Base-by-base conservation (phyloP, 768 basidiomycete genomes). In the Tylopilus vinaceipallidus region DNA sequence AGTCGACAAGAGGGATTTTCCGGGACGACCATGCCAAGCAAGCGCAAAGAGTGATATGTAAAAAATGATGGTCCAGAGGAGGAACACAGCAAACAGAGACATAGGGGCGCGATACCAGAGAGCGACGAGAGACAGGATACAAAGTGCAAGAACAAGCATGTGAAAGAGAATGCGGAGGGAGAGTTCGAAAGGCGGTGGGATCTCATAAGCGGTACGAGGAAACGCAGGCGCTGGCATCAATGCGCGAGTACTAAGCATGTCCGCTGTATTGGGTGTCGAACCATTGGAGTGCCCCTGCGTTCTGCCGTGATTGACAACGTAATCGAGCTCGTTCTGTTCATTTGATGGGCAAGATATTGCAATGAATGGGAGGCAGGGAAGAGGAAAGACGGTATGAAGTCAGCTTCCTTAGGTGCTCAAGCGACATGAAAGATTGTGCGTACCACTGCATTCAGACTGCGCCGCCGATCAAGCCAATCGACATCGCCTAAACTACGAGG, bases 391-490 rank as follows among this genome's bases (percentile, higher is more conserved):
- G 17, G 32, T 8, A 46, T 43, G 20, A 54, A 49, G 55, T 66
- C 51, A 68, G 60, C 42, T 50, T 58, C 52, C 20, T 58, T 44
- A 53, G 41, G 43, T 50, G 29, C 33, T 26, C 36, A 50, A 52
- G 46, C 46, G 42, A 53, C 47, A 47, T 60, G 50, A 55, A 49
- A 54, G 45, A 29, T 40, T 45, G 50, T 50, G 71, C 84, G 62
- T 64, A 90, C 88, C 71, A 86, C 80, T 48, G 79, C 77, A 59
- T 81, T 84, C 26, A 86, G 69, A 62, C 83, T 88, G 49, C 88
- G 78, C 45, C 90, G 75, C 43, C 85, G 79, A 49, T 84, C 78
- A 29, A 90, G 71, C 90, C 90, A 91, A 61, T 88, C 88, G 42
- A 88, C 73, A 61, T 91, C 87, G 26, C 82, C 80, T 33, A 89